Evolutionary conservation across 805 yeast genomes (phyloP).

Genomic region (Ogataea zsoltii): DNA sequence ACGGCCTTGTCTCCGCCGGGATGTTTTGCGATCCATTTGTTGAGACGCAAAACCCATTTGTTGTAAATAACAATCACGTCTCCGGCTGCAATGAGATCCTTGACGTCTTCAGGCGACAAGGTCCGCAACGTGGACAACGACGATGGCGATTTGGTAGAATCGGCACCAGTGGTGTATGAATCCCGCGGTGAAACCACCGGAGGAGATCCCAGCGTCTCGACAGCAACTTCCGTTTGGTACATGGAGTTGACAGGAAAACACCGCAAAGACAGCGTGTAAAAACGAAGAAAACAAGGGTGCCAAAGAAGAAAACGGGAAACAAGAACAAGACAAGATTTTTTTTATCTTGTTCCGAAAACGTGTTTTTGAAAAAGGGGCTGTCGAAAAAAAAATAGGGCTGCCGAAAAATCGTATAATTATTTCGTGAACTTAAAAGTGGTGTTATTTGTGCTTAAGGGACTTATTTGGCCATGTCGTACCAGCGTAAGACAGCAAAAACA

Average conservation of each 20-base stretch:
- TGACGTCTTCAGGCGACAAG: slow-evolving; percentile 32
- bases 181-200: too few species aligned
- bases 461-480: slow-evolving; percentile 7
- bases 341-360: slow-evolving; percentile 10
- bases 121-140: neutral
- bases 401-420: too few species aligned
- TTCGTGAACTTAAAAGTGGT: too few species aligned
- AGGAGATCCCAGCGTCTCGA: neutral
- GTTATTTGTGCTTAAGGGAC: neutral
- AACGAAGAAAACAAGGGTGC: neutral
- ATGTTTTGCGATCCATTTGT: slow-evolving; percentile 70
- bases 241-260: too few species aligned
- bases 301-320: neutral
- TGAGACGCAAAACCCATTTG: slow-evolving; percentile 59
- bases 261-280: too few species aligned
- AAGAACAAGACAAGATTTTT: neutral
- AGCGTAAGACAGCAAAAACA: slow-evolving; percentile 15
- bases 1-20: slow-evolving; percentile 92
- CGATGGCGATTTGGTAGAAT: too few species aligned
- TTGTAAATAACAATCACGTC: slow-evolving; percentile 69
- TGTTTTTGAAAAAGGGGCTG: slow-evolving; percentile 5
- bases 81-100: slow-evolving; percentile 63
- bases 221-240: neutral
- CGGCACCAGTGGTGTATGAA: too few species aligned
- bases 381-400: neutral